Base-by-base conservation (phyloP, 1,284 basidiomycete species). In the Trichosporon sp. region DNA sequence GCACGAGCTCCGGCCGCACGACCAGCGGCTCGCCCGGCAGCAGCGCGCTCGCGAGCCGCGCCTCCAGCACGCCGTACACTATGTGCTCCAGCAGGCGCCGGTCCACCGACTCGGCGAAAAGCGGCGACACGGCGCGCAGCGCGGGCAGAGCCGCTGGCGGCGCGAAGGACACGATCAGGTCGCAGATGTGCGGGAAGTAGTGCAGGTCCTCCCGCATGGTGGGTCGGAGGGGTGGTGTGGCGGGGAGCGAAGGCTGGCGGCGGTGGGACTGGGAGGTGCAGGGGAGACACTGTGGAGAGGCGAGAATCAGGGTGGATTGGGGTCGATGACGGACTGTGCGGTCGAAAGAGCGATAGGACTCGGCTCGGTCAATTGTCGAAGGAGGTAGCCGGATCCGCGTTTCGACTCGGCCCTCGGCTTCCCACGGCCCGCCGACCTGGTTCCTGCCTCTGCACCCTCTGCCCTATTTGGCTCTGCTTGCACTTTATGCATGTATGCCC, bases 141-240 rank as follows among this genome's bases (percentile, higher is more conserved):
- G 29, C 9, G 27, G 27, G 56, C 2, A 60, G 56, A 7, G 56
- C 8, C 12, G 18, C 6, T 13, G 56, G 18, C 1, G 29, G 13
- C 8, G 29, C 27, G 2, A n/a, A 60, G 27, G 21, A 15, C 13
- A 60, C 56, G 18, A 60, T 60, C 18, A 13, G 27, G 27, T 31
- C 56, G 56, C 56, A 60, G 27, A 60, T 31, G 18, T 60, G 56
- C 4, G 56, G 56, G 29, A 60, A 60, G 56, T 60, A 60, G 56
- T 31, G 9, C 4, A 60, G 21, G 56, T 60, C 56, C 29, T 12
- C 15, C 15, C 29, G 29, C 56, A 60, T 60, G 56, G 15, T 18
- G 9, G 7, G 23, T 53, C 53, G 6, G 23, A 11, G 9, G 53
- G 7, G 29, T 3, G 13, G 53, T 9, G 27, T 6, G n/a, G 3